Conservation (phyloP, 129 eudicot genomes). For the Dittrichia graveolens region DNA sequence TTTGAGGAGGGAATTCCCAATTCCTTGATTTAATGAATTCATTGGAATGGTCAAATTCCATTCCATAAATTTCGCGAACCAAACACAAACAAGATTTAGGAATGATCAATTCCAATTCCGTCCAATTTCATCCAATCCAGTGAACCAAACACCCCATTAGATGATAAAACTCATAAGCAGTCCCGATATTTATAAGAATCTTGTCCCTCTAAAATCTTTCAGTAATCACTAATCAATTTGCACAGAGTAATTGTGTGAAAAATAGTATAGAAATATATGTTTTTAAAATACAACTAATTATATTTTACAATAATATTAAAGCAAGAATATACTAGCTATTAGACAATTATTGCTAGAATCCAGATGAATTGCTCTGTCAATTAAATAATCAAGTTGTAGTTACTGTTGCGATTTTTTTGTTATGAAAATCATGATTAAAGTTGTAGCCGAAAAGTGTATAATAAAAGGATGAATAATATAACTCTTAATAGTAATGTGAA, state of each 20-base stretch:
- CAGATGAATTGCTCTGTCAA: slow-evolving; percentile 36
- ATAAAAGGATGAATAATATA: too few relatives aligned
- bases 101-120: too few relatives aligned
- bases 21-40: too few relatives aligned
- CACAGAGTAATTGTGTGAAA: background rate
- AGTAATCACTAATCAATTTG: background rate
- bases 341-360: slow-evolving; percentile 29
- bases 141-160: too few relatives aligned
- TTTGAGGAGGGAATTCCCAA: too few relatives aligned
- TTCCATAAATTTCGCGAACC: too few relatives aligned
- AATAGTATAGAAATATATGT: background rate
- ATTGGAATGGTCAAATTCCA: too few relatives aligned
- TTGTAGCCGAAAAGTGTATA: too few relatives aligned
- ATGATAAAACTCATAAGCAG: slow-evolving; percentile 2
- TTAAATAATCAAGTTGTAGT: background rate
- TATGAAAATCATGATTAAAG: background rate
- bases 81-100: too few relatives aligned
- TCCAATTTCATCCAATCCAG: too few relatives aligned
- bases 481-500: too few relatives aligned
- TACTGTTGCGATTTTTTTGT: background rate
- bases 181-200: background rate
- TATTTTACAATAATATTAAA: background rate
- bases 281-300: background rate
- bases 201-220: background rate
- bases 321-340: slow-evolving; percentile 16